phyloP scores from a whole-genome alignment of 106 monocot genomes.

The Posidonia australis region DNA sequence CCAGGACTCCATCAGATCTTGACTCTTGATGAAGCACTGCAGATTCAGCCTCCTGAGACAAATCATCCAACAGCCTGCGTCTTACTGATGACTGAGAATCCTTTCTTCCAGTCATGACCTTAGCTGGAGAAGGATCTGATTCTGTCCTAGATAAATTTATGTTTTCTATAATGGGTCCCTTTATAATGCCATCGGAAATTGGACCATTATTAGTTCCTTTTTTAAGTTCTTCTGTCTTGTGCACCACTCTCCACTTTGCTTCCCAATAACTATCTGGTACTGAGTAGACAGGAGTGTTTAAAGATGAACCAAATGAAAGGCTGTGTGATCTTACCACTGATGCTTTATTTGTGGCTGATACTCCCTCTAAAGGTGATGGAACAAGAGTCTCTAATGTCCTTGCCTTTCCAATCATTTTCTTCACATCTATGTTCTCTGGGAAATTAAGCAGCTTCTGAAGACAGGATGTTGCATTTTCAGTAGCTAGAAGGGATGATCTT shows the following conservation, averaged over 20 bases:
- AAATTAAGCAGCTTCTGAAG: slow-evolving; percentile 50
- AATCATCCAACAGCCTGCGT: slow-evolving; percentile 32
- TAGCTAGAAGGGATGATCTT: slow-evolving; percentile 42
- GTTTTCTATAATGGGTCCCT: slow-evolving; percentile 3
- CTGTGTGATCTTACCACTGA: slow-evolving; percentile 7
- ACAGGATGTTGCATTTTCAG: slow-evolving; percentile 46
- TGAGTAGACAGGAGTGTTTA: slow-evolving; percentile 14
- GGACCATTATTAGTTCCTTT: slow-evolving; percentile 9
- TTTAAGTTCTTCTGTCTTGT: slow-evolving; percentile 15
- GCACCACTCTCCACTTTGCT: slow-evolving; percentile 51
- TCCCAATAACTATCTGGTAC: slow-evolving; percentile 56
- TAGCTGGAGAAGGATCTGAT: slow-evolving; percentile 23
- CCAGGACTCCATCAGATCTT: neutral
- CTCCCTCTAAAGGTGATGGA: neutral
- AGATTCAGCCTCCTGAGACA: slow-evolving; percentile 6
- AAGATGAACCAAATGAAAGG: slow-evolving; percentile 14
- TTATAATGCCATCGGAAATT: slow-evolving; percentile 6
- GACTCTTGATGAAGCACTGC: neutral
- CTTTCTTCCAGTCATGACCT: slow-evolving; percentile 3
- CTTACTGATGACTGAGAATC: slow-evolving; percentile 21
- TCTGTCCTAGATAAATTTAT: slow-evolving; percentile 24
- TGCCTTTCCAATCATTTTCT: slow-evolving; percentile 47
- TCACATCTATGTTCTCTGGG: slow-evolving; percentile 30
- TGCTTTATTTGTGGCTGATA: slow-evolving; percentile 6
- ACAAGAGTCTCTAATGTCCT: slow-evolving; percentile 18